phyloP scores from a whole-genome alignment of 2,329 filamentous ascomycete genomes.

The Botrytis aclada region DNA sequence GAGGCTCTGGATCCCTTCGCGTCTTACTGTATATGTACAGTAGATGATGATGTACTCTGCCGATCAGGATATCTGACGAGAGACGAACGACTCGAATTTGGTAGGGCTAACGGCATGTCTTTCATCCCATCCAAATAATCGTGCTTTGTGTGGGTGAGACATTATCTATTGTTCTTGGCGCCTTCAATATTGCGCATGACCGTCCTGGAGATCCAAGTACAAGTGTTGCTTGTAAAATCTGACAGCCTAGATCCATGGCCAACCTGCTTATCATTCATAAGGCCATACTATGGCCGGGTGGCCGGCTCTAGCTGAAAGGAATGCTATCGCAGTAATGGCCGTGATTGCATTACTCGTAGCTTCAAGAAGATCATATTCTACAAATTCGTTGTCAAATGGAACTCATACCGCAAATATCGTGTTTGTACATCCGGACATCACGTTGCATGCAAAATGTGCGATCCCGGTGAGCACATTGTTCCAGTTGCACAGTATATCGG shows the following conservation, averaged over 20 bases:
- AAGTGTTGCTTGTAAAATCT: conserved; percentile 13
- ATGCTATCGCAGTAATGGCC: background rate
- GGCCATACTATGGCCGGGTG: conserved; percentile 6
- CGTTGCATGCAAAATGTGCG: conserved; percentile 6
- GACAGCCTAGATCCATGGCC: conserved; percentile 5
- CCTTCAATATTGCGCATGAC: conserved; percentile 17
- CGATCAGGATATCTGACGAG: conserved; percentile 7
- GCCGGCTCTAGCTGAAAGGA: conserved; percentile 14
- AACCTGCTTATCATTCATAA: conserved; percentile 3
- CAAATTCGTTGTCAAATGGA: conserved; percentile 3
- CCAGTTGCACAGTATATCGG: conserved; percentile 2
- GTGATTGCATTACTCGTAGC: conserved; percentile 9
- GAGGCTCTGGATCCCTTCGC: background rate
- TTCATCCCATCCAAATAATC: background rate
- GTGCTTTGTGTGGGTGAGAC: background rate
- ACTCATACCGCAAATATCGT: background rate
- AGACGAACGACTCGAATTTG: background rate
- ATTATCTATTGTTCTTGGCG: background rate
- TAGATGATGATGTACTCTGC: conserved; percentile 10
- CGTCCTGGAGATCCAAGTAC: conserved; percentile 16
- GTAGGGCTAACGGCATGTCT: conserved; percentile 14
- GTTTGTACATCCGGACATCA: conserved; percentile 13
- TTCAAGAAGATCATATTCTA: background rate
- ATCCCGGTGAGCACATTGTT: conserved; percentile 13
- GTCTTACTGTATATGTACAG: conserved; percentile 13